Evolutionary conservation across 2,329 filamentous ascomycete species (phyloP), one percentile per base, ranked within the genome.

Genomic region (Claviceps digitariae): DNA sequence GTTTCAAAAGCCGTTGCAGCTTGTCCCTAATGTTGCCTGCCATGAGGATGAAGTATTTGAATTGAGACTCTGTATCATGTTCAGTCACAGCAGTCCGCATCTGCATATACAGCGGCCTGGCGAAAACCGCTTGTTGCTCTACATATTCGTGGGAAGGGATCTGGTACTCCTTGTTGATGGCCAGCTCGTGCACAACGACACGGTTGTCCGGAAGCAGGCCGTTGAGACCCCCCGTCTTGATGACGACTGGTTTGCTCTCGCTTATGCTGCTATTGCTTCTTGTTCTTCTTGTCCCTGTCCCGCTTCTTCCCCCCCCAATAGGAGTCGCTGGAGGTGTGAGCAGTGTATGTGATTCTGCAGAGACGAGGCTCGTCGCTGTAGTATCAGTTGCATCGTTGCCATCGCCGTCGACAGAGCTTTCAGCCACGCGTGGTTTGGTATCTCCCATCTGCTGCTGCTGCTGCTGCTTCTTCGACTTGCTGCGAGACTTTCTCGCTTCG

Each of bases 161-260:
- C 49, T 84, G 81, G 64, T 85, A 91, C 59, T 89, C 83, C 59
- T 82, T 83, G 66, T 91, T 86, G 59, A 93, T 84, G 9, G 86
- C 83, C 46, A 93, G 71, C 68, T 91, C 87, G 63, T 91, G 87
- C 1, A 89, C 83, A 17, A 91, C 73, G 12, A 86, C 71, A 27
- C 87, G 77, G 60, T 91, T 93, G 55, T 84, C 78, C 0, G 86
- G 87, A 47, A 90, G 73, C 69, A 73, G 77, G 56, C 67, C 77
- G 66, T 65, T 74, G 60, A 67, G 77, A 49, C 60, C 78, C 1
- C 60, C 78, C 1, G 66, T 62, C 55, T 72, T 70, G 6, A 64
- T 52, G 3, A 63, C 61, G 9, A 62, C 57, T n/a, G 65, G 64
- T 58, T 69, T 71, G n/a, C 64, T 59, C 55, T 72, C 66, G 15